A percentile compares a stretch with the other conserved stretches of the same genome.
These are phyloP conservation scores for Solanum hybrid DNA, from an alignment of 305 asterid genomes.

Conservation along the genomic window DNA sequence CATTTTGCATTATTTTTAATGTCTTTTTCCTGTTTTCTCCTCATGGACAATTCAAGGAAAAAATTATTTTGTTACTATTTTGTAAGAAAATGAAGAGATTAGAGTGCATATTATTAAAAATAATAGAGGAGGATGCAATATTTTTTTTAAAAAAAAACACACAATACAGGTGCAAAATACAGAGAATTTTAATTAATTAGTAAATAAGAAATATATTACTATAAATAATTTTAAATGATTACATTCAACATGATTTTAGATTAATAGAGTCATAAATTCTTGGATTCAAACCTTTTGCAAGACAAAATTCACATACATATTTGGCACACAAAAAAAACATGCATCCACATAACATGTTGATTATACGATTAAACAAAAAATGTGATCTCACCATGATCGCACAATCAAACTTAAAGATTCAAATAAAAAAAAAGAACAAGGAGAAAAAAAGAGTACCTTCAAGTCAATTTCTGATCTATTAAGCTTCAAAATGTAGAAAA, in stretches of 20 bases:
- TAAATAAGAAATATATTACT: neutral
- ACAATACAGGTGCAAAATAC: neutral
- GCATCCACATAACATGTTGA: neutral
- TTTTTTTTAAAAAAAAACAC: no score
- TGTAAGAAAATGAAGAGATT: neutral
- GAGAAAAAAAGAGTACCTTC: constrained; percentile 33
- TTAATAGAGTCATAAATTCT: neutral
- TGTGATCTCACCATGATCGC: neutral
- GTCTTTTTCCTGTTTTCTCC: neutral
- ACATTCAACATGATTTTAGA: neutral
- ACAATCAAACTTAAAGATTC: neutral
- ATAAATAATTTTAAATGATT: neutral
- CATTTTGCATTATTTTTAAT: neutral
- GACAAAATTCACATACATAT: neutral
- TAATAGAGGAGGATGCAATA: neutral
- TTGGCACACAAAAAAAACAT: neutral
- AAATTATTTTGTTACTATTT: neutral
- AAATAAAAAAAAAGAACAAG: neutral
- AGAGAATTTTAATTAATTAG: neutral
- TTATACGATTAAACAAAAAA: neutral
- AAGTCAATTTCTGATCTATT: constrained; percentile 39
- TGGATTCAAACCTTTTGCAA: neutral
- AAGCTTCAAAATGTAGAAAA: constrained; percentile 75
- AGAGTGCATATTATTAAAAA: neutral
- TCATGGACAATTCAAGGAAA: neutral